phyloP scores from a whole-genome alignment of 176 grass and related monocot genomes.

The Oryza officinalis region DNA sequence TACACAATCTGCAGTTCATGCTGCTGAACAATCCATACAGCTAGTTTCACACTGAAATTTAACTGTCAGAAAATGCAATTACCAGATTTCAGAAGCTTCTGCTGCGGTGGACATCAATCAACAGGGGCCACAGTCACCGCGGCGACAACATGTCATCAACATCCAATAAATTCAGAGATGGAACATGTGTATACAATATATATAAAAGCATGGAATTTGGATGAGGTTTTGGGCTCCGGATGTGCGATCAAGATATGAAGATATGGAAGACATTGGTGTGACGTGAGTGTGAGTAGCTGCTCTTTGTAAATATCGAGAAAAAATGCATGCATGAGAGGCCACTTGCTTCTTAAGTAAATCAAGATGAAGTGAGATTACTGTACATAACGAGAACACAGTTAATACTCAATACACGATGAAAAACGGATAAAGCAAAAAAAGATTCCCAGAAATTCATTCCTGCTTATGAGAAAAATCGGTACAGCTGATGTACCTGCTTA shows the following conservation, averaged over 20 bases:
- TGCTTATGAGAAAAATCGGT: too few species aligned
- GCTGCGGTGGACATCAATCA: slow-evolving; percentile 1
- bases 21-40: background rate
- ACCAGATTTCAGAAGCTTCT: slow-evolving; percentile 16
- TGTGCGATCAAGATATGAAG: background rate
- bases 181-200: background rate
- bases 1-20: background rate
- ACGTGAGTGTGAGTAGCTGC: background rate
- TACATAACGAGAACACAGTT: background rate
- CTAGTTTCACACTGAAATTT: background rate
- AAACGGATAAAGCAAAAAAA: background rate
- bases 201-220: background rate
- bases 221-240: background rate
- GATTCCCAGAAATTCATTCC: too few species aligned
- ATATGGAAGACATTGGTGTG: background rate
- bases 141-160: slow-evolving; percentile 32
- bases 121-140: slow-evolving; percentile 1
- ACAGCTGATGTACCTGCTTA: too few species aligned
- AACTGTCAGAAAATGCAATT: background rate
- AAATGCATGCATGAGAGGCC: background rate
- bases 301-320: background rate
- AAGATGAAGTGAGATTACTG: slow-evolving; percentile 20
- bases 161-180: slow-evolving; percentile 26
- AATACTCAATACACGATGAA: background rate
- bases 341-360: slow-evolving; percentile 27